Evolutionary conservation across 345 rosid genomes (phyloP).

Genomic region (Bretschneidera sinensis): DNA sequence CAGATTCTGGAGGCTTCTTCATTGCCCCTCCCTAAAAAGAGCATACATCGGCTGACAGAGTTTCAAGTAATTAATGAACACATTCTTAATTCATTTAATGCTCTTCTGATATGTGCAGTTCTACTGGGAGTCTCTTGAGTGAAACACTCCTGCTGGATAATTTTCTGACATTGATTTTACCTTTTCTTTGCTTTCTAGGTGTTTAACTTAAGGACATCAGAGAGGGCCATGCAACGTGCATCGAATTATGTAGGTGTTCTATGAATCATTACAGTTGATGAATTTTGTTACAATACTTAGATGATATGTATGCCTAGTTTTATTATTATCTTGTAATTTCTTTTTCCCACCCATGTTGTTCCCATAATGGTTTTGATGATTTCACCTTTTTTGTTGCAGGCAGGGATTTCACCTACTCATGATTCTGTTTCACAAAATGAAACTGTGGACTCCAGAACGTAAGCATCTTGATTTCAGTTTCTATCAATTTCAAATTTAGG

Average conservation of each 20-base stretch:
- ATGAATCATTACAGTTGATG: background rate
- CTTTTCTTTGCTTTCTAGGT: constrained; percentile 25
- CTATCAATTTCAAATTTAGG: constrained; percentile 1
- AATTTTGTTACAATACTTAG: background rate
- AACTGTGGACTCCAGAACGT: constrained; percentile 37
- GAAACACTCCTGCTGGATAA: background rate
- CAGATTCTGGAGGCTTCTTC: constrained; percentile 34
- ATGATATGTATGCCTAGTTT: background rate
- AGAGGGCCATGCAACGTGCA: constrained; percentile 35
- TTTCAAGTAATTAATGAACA: constrained; percentile 29
- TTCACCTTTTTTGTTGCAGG: constrained; percentile 20
- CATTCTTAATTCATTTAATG: background rate
- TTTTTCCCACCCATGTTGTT: background rate
- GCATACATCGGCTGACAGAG: constrained; percentile 22
- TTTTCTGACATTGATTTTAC: background rate
- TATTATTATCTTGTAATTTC: constrained; percentile 2
- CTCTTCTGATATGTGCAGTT: background rate
- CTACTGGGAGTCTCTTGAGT: background rate
- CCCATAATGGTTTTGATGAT: background rate
- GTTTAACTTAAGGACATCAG: constrained; percentile 39
- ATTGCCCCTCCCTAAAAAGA: constrained; percentile 22
- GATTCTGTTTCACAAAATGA: constrained; percentile 22
- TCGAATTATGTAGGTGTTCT: constrained; percentile 17
- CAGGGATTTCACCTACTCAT: constrained; percentile 5
- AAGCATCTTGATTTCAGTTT: background rate